Percentiles rank a stretch among this genome's conserved stretches.
Evolutionary conservation across 2,329 filamentous ascomycete genomes (phyloP).

Genomic region (Claviceps citrina): DNA sequence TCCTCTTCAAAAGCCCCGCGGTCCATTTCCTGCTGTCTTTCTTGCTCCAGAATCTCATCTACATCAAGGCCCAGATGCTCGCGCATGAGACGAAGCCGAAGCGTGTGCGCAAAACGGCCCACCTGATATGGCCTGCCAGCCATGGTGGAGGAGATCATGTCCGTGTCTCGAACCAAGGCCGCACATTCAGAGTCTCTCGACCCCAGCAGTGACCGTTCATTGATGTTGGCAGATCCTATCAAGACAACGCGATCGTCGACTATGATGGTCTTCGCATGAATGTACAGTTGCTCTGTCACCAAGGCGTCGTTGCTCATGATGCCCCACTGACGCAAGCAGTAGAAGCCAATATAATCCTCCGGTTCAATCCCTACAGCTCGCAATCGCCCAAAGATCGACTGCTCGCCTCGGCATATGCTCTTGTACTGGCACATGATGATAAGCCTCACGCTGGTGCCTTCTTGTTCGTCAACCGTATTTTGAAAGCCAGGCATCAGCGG

Average conservation of each 20-base stretch:
- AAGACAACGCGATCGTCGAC: constrained; percentile 87
- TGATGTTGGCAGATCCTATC: constrained; percentile 97
- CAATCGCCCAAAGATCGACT: constrained; percentile 80
- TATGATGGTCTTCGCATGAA: constrained; percentile 92
- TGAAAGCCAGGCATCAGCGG: constrained; percentile 98
- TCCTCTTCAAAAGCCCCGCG: constrained; percentile 39
- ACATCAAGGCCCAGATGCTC: constrained; percentile 94
- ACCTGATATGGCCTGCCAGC: constrained; percentile 77
- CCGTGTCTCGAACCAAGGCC: constrained; percentile 77
- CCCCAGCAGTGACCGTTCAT: constrained; percentile 90
- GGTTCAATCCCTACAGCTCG: constrained; percentile 71
- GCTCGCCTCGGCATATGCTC: constrained; percentile 84
- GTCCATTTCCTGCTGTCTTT: constrained; percentile 52
- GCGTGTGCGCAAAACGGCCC: constrained; percentile 78
- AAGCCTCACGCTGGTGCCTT: constrained; percentile 82
- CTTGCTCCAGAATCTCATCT: constrained; percentile 73
- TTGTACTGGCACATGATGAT: constrained; percentile 97
- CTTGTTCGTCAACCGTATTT: constrained; percentile 85
- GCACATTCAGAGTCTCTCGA: constrained; percentile 84
- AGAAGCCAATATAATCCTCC: constrained; percentile 91
- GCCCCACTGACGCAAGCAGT: constrained; percentile 82
- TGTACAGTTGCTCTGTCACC: constrained; percentile 93
- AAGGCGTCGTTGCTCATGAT: constrained; percentile 72
- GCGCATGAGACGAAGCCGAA: constrained; percentile 86
- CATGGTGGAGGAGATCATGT: constrained; percentile 88